A percentile compares a stretch with the other conserved stretches of the same genome.
These are phyloP conservation scores for Colletotrichum phormii DNA, from an alignment of 2,329 filamentous ascomycete genomes.

Conservation along the genomic window DNA sequence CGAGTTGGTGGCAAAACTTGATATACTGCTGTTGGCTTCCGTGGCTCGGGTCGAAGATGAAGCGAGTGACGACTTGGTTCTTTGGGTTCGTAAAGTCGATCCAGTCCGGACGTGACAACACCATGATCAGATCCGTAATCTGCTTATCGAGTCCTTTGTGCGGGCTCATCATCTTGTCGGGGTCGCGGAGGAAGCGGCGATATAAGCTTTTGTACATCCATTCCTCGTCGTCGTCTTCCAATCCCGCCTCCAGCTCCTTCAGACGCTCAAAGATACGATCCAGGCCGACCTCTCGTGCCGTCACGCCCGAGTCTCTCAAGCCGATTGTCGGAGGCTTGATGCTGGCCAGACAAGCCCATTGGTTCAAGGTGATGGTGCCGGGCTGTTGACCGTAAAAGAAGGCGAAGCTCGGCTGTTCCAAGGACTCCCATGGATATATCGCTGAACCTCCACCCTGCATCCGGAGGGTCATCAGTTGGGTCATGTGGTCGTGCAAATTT, in stretches of 20 bases:
- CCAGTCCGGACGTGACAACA: conserved; percentile 77
- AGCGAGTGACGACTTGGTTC: conserved; percentile 80
- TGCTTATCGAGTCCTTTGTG: conserved; percentile 76
- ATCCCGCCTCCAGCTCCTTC: conserved; percentile 65
- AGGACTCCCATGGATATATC: conserved; percentile 72
- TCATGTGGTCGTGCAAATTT: conserved; percentile 66
- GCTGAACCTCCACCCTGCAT: conserved; percentile 56
- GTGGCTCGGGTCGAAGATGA: conserved; percentile 72
- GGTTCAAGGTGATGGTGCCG: conserved; percentile 79
- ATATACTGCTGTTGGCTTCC: conserved; percentile 69
- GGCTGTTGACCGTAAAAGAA: conserved; percentile 75
- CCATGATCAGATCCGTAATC: conserved; percentile 78
- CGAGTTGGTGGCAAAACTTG: conserved; percentile 81
- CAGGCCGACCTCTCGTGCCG: conserved; percentile 71
- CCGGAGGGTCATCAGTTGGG: conserved; percentile 67
- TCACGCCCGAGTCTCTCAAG: conserved; percentile 67
- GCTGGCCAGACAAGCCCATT: conserved; percentile 73
- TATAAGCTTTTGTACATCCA: conserved; percentile 75
- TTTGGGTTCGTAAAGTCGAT: conserved; percentile 77
- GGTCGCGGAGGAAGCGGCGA: conserved; percentile 74
- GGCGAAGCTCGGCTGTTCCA: conserved; percentile 79
- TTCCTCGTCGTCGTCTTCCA: conserved; percentile 68
- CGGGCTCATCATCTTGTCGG: conserved; percentile 69
- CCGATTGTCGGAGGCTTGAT: conserved; percentile 65
- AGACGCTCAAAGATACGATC: conserved; percentile 69